Evolutionary conservation across 352 stramenopile genomes (phyloP).

Genomic region (Phytophthora cryptogea): DNA sequence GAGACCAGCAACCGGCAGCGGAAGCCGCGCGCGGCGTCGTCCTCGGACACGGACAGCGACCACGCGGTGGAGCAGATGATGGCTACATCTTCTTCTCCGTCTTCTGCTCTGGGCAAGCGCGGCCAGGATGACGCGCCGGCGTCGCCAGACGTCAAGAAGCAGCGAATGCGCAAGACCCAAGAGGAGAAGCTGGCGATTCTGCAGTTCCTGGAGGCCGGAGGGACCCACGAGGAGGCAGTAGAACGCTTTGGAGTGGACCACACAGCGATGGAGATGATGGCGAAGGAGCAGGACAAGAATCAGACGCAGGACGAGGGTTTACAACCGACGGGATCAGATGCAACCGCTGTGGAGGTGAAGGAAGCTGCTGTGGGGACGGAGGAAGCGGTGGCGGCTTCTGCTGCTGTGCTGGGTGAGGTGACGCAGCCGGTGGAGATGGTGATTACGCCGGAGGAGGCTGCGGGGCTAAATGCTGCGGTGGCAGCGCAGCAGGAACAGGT

Average conservation of each 20-base stretch:
- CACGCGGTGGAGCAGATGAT: background rate
- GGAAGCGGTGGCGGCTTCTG: constrained; percentile 3
- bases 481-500: constrained; percentile 3
- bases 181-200: constrained; percentile 52
- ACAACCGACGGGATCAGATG: constrained; percentile 7
- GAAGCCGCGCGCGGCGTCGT: constrained; percentile 10
- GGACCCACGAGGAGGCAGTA: background rate
- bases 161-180: constrained; percentile 52
- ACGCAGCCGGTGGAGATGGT: constrained; percentile 21
- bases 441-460: constrained; percentile 21
- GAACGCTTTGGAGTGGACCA: background rate
- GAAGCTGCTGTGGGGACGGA: background rate
- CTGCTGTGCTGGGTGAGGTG: constrained; percentile 1
- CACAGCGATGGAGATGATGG: background rate
- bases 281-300: constrained; percentile 1
- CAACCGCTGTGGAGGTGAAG: constrained; percentile 8
- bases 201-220: background rate
- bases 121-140: constrained; percentile 9
- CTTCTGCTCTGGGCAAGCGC: constrained; percentile 20
- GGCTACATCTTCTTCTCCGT: background rate
- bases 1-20: constrained; percentile 28
- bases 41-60: constrained; percentile 21
- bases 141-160: constrained; percentile 17
- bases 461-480: constrained; percentile 16
- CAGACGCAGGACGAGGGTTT: constrained; percentile 1